phyloP scores from a whole-genome alignment of 2,329 filamentous ascomycete species.

The Pseudofabraea citricarpa region DNA sequence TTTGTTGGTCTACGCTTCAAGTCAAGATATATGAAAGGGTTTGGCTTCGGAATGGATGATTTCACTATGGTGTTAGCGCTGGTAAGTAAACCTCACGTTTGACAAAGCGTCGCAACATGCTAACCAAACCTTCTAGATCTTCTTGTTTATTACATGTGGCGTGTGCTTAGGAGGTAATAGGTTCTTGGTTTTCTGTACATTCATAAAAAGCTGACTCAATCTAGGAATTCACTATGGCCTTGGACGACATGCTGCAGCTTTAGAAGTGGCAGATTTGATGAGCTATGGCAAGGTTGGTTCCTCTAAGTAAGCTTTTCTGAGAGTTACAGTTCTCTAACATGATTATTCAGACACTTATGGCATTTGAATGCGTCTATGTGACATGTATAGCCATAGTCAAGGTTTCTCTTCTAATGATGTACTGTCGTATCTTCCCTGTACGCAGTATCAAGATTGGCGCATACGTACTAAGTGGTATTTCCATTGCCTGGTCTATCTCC shows the following conservation, averaged over 20 bases:
- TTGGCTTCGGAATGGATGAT: background rate
- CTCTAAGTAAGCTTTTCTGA: no score
- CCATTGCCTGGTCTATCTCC: slow-evolving; percentile 25
- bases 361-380: slow-evolving; percentile 24
- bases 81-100: background rate
- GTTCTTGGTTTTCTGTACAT: no score
- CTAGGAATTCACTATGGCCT: background rate
- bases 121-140: background rate
- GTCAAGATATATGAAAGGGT: background rate
- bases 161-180: background rate
- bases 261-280: background rate
- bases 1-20: background rate
- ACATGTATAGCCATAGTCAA: slow-evolving; percentile 26
- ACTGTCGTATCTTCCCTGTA: slow-evolving; percentile 28
- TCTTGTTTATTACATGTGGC: background rate
- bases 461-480: slow-evolving; percentile 21
- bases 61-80: background rate
- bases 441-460: slow-evolving; percentile 11
- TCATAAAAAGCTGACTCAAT: no score
- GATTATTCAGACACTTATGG: slow-evolving; percentile 12
- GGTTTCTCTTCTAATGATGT: slow-evolving; percentile 30
- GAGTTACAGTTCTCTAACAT: background rate
- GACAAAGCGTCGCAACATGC: background rate
- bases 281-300: background rate
- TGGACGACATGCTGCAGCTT: background rate